Evolutionary conservation across 1,284 basidiomycete genomes (phyloP), one percentile per base, ranked within the genome.

Genomic region (Microbotryum intermedium): DNA sequence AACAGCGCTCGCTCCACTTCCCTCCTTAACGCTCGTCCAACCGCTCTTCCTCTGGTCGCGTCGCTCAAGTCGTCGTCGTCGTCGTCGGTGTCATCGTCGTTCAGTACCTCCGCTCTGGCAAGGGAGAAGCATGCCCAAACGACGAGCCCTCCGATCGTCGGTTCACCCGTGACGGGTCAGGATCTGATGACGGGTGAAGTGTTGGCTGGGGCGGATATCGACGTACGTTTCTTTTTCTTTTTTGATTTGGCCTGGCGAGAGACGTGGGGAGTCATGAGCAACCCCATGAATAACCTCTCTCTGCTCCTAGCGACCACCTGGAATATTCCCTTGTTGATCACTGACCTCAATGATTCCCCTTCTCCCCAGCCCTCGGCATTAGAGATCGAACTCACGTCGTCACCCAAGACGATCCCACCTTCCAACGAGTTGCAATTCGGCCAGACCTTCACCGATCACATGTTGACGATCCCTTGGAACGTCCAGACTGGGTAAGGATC

Each of bases 381-480:
- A 53, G 57, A 55, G 55, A 51, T 66, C 49, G 61, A 65, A 30
- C 50, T 44, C 28, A 68, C 59, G 26, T 43, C 51, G 43, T 47
- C 50, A 26, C 66, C 66, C 9, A 64, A 63, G 48, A 26, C 45
- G 44, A 65, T 63, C 30, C 66, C 64, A 8, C 55, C 53, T 3
- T 60, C 59, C 9, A 54, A 52, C 10, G 25, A 62, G 53, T 58
- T 68, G 53, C 54, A 51, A 16, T 82, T 81, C 62, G 81, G 81
- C 9, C 75, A 76, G 58, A 79, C 77, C 26, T 82, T 82, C 66
- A 90, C 90, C 30, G 90, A 97, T 76, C 93, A 97, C 76, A 97
- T 97, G 92, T 78, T 97, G 51, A 82, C 81, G 46, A 82, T 94
- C 64, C 84, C 85, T 16, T 97, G 92, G 92, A 79, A 80, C 58